A percentile compares a stretch with the other conserved stretches of the same genome.
phyloP scores from a whole-genome alignment of 345 rosid species.

The Lumnitzera racemosa region DNA sequence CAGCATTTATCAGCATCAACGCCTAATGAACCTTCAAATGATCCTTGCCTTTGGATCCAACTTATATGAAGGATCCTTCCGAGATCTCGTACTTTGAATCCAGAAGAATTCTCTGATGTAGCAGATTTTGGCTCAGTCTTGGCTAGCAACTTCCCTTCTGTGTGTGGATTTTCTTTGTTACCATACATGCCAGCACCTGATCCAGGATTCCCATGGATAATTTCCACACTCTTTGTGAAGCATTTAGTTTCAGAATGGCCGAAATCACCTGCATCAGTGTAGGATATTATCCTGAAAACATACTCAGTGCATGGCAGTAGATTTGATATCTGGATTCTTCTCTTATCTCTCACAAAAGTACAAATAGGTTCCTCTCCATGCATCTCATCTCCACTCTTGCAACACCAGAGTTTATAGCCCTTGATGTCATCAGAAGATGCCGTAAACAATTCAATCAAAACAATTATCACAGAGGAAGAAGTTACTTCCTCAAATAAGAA shows the following conservation, averaged over 20 bases:
- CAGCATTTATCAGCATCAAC: constrained; percentile 52
- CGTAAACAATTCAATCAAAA: constrained; percentile 55
- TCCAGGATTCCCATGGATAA: constrained; percentile 34
- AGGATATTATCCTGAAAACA: constrained; percentile 52
- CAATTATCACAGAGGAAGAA: constrained; percentile 48
- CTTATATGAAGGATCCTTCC: constrained; percentile 59
- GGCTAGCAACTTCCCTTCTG: constrained; percentile 33
- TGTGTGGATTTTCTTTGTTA: constrained; percentile 25
- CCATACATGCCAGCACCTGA: constrained; percentile 10
- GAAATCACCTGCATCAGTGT: constrained; percentile 41
- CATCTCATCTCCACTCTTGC: constrained; percentile 59
- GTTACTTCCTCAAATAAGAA: constrained; percentile 81
- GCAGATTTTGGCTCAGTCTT: constrained; percentile 23
- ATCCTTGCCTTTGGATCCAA: constrained; percentile 68
- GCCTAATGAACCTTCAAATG: constrained; percentile 54
- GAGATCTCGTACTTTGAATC: constrained; percentile 74
- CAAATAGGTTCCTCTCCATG: constrained; percentile 46
- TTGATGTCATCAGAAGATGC: constrained; percentile 37
- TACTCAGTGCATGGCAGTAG: constrained; percentile 88
- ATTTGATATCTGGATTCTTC: constrained; percentile 71
- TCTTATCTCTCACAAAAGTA: constrained; percentile 56
- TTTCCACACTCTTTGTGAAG: constrained; percentile 59
- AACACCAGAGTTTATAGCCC: constrained; percentile 93
- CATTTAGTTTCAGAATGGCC: constrained; percentile 70
- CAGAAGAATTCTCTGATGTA: constrained; percentile 28